These are phyloP conservation scores for Iberis pinnata DNA, from an alignment of 345 rosid genomes.

Conservation along the genomic window DNA sequence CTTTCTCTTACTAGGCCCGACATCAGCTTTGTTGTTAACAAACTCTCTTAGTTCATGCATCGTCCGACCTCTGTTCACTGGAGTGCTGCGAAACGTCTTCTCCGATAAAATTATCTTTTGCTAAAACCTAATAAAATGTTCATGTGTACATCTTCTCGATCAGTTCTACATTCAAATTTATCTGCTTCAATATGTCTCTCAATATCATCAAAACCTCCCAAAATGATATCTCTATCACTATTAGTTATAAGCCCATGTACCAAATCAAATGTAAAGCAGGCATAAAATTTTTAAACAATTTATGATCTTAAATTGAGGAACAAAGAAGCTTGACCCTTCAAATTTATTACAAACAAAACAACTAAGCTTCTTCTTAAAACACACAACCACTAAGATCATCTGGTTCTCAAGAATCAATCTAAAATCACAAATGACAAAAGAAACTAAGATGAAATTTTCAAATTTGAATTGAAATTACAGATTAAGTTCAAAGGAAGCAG, in stretches of 20 bases:
- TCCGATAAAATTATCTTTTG: conserved; percentile 58
- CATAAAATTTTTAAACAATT: neutral
- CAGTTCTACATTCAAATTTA: conserved; percentile 66
- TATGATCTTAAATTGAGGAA: too few species aligned
- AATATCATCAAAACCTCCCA: conserved; percentile 60
- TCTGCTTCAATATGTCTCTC: conserved; percentile 47
- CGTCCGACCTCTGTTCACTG: too few species aligned
- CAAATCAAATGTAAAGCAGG: neutral
- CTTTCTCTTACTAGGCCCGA: too few species aligned
- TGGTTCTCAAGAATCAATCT: too few species aligned
- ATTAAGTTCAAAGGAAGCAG: too few species aligned
- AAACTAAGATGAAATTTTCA: too few species aligned
- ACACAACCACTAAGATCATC: too few species aligned
- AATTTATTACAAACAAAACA: neutral
- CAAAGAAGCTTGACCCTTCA: neutral
- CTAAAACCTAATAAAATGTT: conserved; percentile 75
- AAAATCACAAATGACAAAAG: too few species aligned
- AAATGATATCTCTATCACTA: conserved; percentile 50
- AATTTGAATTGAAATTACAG: too few species aligned
- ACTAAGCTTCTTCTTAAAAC: neutral
- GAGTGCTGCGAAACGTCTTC: too few species aligned
- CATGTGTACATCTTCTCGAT: conserved; percentile 87
- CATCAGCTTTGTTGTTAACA: too few species aligned
- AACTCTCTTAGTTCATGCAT: too few species aligned
- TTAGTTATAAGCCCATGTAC: conserved; percentile 52